These are phyloP conservation scores for Diaporthe sp. DNA, from an alignment of 2,329 filamentous ascomycete genomes.

Conservation along the genomic window DNA sequence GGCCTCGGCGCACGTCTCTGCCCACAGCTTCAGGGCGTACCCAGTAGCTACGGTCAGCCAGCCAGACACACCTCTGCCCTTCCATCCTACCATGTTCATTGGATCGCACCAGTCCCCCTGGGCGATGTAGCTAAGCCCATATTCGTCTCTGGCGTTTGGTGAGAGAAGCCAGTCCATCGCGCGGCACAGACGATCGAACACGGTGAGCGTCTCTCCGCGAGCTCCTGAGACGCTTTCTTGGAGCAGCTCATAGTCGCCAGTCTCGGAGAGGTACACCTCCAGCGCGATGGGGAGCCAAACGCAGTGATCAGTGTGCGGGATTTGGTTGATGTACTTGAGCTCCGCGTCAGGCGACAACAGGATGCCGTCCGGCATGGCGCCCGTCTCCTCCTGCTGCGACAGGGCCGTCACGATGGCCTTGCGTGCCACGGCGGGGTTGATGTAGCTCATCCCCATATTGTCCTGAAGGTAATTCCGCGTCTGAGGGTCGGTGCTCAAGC, in stretches of 20 bases:
- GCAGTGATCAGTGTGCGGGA: conserved; percentile 73
- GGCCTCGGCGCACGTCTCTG: conserved; percentile 62
- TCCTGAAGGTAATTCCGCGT: conserved; percentile 72
- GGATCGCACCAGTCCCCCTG: conserved; percentile 74
- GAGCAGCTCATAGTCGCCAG: conserved; percentile 65
- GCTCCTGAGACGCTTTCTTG: conserved; percentile 57
- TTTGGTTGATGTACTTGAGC: conserved; percentile 72
- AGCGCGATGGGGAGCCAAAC: conserved; percentile 70
- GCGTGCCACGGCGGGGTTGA: conserved; percentile 64
- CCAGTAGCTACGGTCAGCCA: conserved; percentile 71
- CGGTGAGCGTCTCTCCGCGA: conserved; percentile 62
- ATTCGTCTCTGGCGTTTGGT: conserved; percentile 60
- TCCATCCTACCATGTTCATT: conserved; percentile 74
- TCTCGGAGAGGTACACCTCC: conserved; percentile 69
- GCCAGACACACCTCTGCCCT: conserved; percentile 69
- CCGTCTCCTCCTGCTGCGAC: conserved; percentile 66
- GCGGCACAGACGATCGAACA: conserved; percentile 68
- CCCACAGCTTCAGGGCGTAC: conserved; percentile 67
- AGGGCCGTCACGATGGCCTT: conserved; percentile 64
- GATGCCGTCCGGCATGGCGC: conserved; percentile 72
- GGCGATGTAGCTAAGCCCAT: conserved; percentile 69
- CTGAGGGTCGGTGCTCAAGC: conserved; percentile 70
- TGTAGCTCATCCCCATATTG: conserved; percentile 73
- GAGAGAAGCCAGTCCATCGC: conserved; percentile 70
- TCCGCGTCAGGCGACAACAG: conserved; percentile 66